These are phyloP conservation scores for Colletotrichum spaethianum DNA, from an alignment of 2,329 filamentous ascomycete genomes.

Conservation along the genomic window DNA sequence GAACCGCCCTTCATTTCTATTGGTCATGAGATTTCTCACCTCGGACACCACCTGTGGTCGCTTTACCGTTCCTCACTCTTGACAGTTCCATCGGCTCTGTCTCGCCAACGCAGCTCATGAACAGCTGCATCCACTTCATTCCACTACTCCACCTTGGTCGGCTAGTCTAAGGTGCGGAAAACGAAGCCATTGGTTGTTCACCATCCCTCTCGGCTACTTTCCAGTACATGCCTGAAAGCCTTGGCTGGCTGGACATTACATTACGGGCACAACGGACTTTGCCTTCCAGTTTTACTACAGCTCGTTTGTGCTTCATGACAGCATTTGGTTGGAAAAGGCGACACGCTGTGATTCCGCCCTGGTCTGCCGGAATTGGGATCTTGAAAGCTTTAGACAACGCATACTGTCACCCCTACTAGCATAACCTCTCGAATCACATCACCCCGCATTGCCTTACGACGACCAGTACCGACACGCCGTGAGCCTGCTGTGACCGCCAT, in stretches of 20 bases:
- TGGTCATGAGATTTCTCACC: neutral
- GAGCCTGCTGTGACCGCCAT: slow-evolving; percentile 15
- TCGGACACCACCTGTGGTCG: neutral
- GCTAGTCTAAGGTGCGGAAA: neutral
- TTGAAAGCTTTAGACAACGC: neutral
- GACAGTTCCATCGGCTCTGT: neutral
- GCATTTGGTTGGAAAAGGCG: neutral
- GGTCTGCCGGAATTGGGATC: neutral
- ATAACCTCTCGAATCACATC: neutral
- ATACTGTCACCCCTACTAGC: neutral
- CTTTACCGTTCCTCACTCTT: neutral
- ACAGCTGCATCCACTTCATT: neutral
- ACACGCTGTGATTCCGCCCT: neutral
- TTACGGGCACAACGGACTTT: neutral
- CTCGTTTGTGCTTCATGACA: neutral
- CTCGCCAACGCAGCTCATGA: neutral
- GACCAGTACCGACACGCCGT: neutral
- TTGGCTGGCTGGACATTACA: neutral
- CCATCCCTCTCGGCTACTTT: neutral
- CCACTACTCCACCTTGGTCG: neutral
- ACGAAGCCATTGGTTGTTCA: neutral
- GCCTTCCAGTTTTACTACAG: neutral
- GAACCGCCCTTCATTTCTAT: no score
- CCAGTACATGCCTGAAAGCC: neutral
- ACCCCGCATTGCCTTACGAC: slow-evolving; percentile 12